Evolutionary conservation across 2,329 filamentous ascomycete genomes (phyloP), one percentile per base, ranked within the genome.

Genomic region (Macrophomina pseudophaseolina): DNA sequence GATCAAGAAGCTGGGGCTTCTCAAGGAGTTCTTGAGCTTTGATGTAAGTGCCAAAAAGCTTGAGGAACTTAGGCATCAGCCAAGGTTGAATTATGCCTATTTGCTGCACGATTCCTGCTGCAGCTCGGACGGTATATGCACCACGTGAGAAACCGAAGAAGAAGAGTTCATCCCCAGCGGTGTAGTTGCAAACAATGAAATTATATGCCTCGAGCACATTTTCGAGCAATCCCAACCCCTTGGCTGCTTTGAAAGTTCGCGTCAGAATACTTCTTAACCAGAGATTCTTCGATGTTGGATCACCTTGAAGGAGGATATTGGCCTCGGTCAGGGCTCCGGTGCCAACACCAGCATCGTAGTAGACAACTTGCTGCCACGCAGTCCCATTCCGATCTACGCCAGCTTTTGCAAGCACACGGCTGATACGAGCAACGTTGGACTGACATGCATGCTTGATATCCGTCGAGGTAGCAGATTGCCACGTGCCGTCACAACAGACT

Each of bases 181-280:
- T 75, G 70, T 83, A 86, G 72, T 86, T 86, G 65, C 82, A 81
- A n/a, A 80, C 79, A 2, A 86, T 73, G 71, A 85, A 86, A 6
- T 78, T 78, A 63, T 86, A 84, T 0, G 77, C 81, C 73, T 83
- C 80, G 16, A 82, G 76, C 3, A 85, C 80, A 56, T 82, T 81
- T 40, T 75, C 74, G 11, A 85, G 74, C 5, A 82, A 81, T 69
- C 81, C 78, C 9, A 56, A 35, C 5, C 53, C 53, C 35, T 56
- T 18, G 1, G 53, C 40, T 2, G 35, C 53, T 56, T 5, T 28
- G 7, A 6, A 23, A 23, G 23, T 23, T 23, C 23, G 1, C 23
- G 23, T 23, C 23, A 23, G 23, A 2, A 23, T 23, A 23, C 1
- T 23, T 23, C 23, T 23, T 23, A 2, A 23, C 23, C 23, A 23